Evolutionary conservation across 1,139 yeast species (phyloP).

Genomic region (Debaryomycetaceae sp.): DNA sequence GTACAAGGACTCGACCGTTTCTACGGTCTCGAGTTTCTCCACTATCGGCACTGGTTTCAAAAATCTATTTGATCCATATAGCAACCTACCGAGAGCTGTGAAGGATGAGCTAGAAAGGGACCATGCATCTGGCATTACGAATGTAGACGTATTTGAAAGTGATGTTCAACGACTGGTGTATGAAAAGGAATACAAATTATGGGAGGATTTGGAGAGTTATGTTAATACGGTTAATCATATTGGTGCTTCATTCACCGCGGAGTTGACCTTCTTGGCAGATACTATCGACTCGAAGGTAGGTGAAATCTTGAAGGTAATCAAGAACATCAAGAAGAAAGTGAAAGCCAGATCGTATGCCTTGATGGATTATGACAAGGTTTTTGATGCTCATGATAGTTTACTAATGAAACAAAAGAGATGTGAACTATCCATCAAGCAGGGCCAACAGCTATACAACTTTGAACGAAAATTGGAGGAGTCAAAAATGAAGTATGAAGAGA

Average conservation of each 20-base stretch:
- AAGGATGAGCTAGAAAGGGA: constrained; percentile 3
- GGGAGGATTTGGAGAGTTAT: constrained; percentile 18
- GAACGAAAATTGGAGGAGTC: constrained; percentile 30
- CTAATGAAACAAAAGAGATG: constrained; percentile 18
- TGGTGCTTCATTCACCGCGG: constrained; percentile 12
- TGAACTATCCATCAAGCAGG: constrained; percentile 26
- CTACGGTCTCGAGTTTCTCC: constrained; percentile 14
- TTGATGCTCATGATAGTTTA: constrained; percentile 23
- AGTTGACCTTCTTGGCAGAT: constrained; percentile 11
- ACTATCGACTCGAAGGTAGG: constrained; percentile 16
- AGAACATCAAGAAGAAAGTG: constrained; percentile 24
- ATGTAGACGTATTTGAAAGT: constrained; percentile 5
- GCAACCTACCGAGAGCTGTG: constrained; percentile 10
- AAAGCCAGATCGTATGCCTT: constrained; percentile 27
- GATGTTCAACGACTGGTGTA: constrained; percentile 5
- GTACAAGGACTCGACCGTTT: constrained; percentile 10
- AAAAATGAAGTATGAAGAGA: constrained; percentile 23
- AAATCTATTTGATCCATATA: constrained; percentile 26
- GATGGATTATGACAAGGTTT: constrained; percentile 33
- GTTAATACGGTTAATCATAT: constrained; percentile 12
- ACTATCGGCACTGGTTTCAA: constrained; percentile 16
- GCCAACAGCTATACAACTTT: constrained; percentile 24
- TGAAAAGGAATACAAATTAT: constrained; percentile 12
- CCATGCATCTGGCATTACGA: constrained; percentile 1
- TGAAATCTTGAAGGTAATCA: constrained; percentile 18